A percentile compares a stretch with the other conserved stretches of the same genome.
Evolutionary conservation across 2,329 filamentous ascomycete genomes (phyloP).

Genomic region (Fusarium sp.): DNA sequence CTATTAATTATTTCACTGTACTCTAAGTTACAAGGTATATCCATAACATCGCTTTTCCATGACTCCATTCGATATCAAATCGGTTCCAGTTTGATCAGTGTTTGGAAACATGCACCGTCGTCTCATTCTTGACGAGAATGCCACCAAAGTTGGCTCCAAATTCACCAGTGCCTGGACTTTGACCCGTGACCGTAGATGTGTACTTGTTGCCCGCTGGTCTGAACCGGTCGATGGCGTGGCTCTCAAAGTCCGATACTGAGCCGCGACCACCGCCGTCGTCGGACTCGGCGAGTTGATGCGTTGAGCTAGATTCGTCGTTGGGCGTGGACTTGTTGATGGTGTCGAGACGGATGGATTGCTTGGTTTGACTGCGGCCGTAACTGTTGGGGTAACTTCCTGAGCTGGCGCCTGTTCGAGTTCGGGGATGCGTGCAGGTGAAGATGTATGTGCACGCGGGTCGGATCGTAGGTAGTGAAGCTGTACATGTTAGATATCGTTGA

Average conservation of each 20-base stretch:
- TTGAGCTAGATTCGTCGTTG: conserved; percentile 33
- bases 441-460: conserved; percentile 36
- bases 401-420: conserved; percentile 26
- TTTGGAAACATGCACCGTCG: conserved; percentile 14
- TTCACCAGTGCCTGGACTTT: not conserved
- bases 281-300: conserved; percentile 32
- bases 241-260: conserved; percentile 36
- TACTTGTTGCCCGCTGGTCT: conserved; percentile 19
- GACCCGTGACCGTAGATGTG: conserved; percentile 24
- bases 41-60: not conserved
- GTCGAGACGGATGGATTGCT: conserved; percentile 36
- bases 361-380: conserved; percentile 35
- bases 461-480: conserved; percentile 39
- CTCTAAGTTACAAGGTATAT: not conserved
- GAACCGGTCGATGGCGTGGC: conserved; percentile 32
- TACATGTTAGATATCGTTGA: accelerated
- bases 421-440: conserved; percentile 27
- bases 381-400: conserved; percentile 30
- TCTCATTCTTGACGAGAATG: conserved; percentile 40
- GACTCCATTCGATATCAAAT: not conserved
- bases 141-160: conserved; percentile 13
- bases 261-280: not conserved
- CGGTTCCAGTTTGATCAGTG: not conserved
- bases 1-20: not conserved
- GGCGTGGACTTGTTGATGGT: conserved; percentile 19